These are phyloP conservation scores for Claviceps spartinae DNA, from an alignment of 2,329 filamentous ascomycete genomes.

Conservation along the genomic window DNA sequence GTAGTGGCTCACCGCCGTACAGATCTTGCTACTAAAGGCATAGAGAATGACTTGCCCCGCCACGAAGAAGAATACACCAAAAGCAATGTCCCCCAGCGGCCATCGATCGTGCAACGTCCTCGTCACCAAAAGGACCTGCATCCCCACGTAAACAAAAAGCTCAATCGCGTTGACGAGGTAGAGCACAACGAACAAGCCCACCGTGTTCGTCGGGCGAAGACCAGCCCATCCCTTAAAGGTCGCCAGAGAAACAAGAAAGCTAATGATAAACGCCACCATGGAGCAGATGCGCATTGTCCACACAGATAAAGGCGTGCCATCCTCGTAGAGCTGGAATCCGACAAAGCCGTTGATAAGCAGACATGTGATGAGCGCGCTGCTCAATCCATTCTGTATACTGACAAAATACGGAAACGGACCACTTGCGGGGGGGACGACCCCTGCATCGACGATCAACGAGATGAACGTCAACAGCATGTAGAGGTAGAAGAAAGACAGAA, in stretches of 20 bases:
- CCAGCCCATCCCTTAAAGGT: slow-evolving; percentile 92
- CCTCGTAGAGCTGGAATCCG: slow-evolving; percentile 95
- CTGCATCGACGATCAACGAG: slow-evolving; percentile 83
- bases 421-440: slow-evolving; percentile 75
- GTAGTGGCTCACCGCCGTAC: slow-evolving; percentile 75
- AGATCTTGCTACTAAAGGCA: slow-evolving; percentile 75
- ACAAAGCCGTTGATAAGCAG: slow-evolving; percentile 96
- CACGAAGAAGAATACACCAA: slow-evolving; percentile 84
- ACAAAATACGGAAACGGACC: slow-evolving; percentile 81
- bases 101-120: slow-evolving; percentile 90
- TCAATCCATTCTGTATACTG: slow-evolving; percentile 70
- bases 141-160: slow-evolving; percentile 69
- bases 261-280: slow-evolving; percentile 68
- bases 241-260: slow-evolving; percentile 73
- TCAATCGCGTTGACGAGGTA: slow-evolving; percentile 85
- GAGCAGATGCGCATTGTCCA: slow-evolving; percentile 81
- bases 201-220: slow-evolving; percentile 68
- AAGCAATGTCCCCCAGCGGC: slow-evolving; percentile 83
- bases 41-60: slow-evolving; percentile 88
- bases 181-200: slow-evolving; percentile 80
- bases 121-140: slow-evolving; percentile 79
- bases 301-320: slow-evolving; percentile 82
- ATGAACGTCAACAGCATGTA: slow-evolving; percentile 83
- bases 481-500: slow-evolving; percentile 89
- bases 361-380: slow-evolving; percentile 75